These are phyloP conservation scores for Coemansia sp. DNA, from an alignment of 192 early-diverging fungal species.

Conservation along the genomic window DNA sequence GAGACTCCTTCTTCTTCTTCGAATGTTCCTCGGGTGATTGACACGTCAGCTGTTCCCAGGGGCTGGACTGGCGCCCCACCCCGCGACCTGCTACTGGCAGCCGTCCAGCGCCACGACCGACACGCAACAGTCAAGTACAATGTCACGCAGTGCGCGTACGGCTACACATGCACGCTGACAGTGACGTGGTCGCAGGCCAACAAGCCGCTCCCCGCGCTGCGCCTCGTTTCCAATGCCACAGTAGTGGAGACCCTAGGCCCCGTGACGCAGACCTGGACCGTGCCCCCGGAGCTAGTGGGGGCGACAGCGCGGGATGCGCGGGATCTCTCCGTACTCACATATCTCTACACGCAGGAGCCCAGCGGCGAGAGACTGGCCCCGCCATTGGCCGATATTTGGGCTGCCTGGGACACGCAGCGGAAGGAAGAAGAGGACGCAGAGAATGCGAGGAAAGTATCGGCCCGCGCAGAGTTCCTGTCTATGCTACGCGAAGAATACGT, in stretches of 20 bases:
- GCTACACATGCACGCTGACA: constrained; percentile 5
- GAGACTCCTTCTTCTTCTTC: too few relatives aligned
- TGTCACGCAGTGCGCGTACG: background rate
- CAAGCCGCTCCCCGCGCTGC: background rate
- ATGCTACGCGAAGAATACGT: constrained; percentile 15
- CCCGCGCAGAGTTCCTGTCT: constrained; percentile 16
- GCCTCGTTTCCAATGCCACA: background rate
- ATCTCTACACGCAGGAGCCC: constrained; percentile 15
- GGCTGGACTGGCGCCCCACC: constrained; percentile 18
- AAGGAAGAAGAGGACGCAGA: background rate
- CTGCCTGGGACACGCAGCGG: constrained; percentile 13
- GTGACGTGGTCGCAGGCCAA: constrained; percentile 14
- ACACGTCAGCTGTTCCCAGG: constrained; percentile 5
- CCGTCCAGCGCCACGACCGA: constrained; percentile 10
- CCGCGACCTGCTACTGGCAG: constrained; percentile 4
- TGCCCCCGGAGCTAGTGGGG: constrained; percentile 9
- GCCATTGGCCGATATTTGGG: constrained; percentile 19
- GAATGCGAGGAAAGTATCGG: background rate
- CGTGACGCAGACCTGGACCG: constrained; percentile 18
- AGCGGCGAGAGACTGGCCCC: constrained; percentile 12
- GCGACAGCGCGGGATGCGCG: constrained; percentile 15
- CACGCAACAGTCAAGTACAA: constrained; percentile 14
- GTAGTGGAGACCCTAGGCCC: background rate
- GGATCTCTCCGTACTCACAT: constrained; percentile 16
- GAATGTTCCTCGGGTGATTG: background rate